Conservation (phyloP, 2,329 filamentous ascomycete genomes). For the Leptographium lundbergii region DNA sequence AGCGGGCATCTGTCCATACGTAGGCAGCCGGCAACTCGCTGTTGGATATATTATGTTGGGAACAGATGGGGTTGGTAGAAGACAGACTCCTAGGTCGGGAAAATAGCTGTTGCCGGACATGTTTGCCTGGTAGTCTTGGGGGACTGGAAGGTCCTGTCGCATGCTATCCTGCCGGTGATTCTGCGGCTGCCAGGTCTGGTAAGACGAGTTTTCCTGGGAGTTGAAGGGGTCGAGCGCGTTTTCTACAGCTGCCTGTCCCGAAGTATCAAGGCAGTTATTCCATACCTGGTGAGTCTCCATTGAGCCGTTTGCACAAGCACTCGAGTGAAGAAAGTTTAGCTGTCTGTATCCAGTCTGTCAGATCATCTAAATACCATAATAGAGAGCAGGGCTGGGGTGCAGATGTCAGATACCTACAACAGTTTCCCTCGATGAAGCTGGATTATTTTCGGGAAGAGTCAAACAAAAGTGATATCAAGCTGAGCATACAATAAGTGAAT, state of each 20-base stretch:
- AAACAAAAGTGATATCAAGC: neutral
- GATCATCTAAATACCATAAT: neutral
- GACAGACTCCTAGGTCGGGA: neutral
- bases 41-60: neutral
- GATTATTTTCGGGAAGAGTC: neutral
- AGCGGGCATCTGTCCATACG: neutral
- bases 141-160: neutral
- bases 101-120: neutral
- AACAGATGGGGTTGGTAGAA: neutral
- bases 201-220: neutral
- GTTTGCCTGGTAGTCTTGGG: neutral
- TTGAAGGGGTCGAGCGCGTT: neutral
- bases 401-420: no score
- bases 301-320: neutral
- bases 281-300: neutral
- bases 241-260: neutral
- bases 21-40: neutral
- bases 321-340: neutral
- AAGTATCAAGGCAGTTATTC: neutral
- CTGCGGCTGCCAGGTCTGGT: neutral
- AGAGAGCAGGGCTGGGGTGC: no score
- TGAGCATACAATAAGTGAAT: neutral
- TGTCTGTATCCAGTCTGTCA: neutral
- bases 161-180: neutral
- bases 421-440: no score